A percentile compares a stretch with the other conserved stretches of the same genome.
Evolutionary conservation across 202 grass and related monocot species (phyloP).

Genomic region (Saccharum hybrid): DNA sequence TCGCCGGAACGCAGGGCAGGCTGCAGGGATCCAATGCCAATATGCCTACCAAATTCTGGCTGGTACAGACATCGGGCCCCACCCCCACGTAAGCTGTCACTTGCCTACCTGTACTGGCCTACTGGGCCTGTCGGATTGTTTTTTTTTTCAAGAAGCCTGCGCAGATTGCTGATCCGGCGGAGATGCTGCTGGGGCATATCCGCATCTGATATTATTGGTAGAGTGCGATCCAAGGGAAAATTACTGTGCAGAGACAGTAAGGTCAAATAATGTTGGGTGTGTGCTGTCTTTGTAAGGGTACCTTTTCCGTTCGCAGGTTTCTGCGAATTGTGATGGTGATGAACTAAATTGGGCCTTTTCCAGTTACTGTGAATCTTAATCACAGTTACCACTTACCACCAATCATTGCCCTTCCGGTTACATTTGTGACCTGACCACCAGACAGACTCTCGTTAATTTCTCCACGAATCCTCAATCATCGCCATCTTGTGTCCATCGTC

Average conservation of each 20-base stretch:
- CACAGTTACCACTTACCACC: background rate
- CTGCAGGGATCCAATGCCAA: conserved; percentile 55
- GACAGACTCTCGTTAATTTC: background rate
- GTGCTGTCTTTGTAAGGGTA: background rate
- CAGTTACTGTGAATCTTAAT: background rate
- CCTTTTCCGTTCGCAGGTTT: background rate
- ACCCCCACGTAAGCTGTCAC: conserved; percentile 39
- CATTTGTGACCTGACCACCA: conserved; percentile 2
- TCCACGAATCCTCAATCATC: background rate
- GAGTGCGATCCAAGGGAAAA: conserved; percentile 19
- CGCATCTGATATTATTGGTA: background rate
- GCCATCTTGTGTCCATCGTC: background rate
- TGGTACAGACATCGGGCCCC: conserved; percentile 36
- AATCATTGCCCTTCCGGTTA: background rate
- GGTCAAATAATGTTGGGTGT: conserved; percentile 37
- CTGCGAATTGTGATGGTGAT: no score
- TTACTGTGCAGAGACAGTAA: background rate
- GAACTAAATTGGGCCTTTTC: no score
- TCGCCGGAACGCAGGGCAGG: background rate
- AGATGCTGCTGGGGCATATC: conserved; percentile 32
- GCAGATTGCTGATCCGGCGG: conserved; percentile 1
- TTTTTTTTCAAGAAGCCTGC: background rate
- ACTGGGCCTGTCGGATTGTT: background rate
- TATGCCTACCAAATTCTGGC: conserved; percentile 26
- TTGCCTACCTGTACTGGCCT: conserved; percentile 51